Conservation (phyloP, 768 basidiomycete species). For the Calocybe gangraenosa region DNA sequence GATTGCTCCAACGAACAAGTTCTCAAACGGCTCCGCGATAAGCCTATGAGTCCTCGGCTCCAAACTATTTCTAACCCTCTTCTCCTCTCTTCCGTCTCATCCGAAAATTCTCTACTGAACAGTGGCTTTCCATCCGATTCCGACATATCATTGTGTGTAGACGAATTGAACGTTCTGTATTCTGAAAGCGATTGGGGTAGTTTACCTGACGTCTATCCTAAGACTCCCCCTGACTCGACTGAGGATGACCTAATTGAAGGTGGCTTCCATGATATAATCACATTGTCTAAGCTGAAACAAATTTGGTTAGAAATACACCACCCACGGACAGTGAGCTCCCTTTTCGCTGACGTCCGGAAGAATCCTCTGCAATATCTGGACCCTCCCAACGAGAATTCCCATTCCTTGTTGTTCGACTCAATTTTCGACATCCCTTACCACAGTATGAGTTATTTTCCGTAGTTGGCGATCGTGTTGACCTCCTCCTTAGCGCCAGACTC, state of each 20-base stretch:
- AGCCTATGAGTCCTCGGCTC: conserved; percentile 14
- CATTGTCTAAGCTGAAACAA: no score
- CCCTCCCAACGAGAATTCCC: no score
- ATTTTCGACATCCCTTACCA: no score
- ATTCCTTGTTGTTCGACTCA: no score
- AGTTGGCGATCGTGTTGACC: no score
- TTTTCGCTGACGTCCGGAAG: no score
- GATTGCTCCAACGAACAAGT: conserved; percentile 19
- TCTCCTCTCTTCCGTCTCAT: conserved; percentile 11
- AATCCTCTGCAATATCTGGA: no score
- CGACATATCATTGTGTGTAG: conserved; percentile 15
- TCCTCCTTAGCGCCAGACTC: no score
- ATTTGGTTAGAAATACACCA: no score
- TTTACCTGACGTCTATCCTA: conserved; percentile 14
- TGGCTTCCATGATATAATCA: no score
- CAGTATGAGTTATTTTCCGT: no score
- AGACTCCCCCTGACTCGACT: not conserved
- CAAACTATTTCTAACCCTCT: conserved; percentile 27
- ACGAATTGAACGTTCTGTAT: conserved; percentile 18
- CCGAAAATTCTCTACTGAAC: conserved; percentile 23
- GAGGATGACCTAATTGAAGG: conserved; percentile 2
- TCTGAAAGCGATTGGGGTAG: conserved; percentile 31
- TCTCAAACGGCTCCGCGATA: conserved; percentile 24
- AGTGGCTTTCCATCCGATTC: conserved; percentile 32
- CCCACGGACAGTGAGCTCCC: no score